These are phyloP conservation scores for Torulaspora franciscae DNA, from an alignment of 805 yeast species.

Conservation along the genomic window DNA sequence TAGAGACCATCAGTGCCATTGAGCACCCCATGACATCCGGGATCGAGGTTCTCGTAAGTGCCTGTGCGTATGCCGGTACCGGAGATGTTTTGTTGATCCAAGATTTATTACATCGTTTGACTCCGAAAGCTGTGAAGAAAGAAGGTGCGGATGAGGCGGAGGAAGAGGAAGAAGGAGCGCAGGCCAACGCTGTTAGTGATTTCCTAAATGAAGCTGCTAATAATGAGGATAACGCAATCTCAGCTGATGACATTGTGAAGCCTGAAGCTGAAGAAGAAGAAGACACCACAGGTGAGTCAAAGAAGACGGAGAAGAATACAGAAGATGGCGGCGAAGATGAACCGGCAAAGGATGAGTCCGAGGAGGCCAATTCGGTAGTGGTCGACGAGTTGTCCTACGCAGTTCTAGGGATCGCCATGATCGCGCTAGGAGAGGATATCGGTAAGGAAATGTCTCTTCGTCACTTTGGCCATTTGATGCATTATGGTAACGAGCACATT, in stretches of 20 bases:
- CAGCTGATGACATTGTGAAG: conserved; percentile 17
- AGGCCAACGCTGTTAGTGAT: conserved; percentile 29
- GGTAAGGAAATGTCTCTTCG: conserved; percentile 97
- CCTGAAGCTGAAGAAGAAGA: conserved; percentile 19
- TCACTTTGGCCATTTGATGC: conserved; percentile 96
- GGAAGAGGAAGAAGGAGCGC: conserved; percentile 44
- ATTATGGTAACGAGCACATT: conserved; percentile 87
- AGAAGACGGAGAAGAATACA: conserved; percentile 41
- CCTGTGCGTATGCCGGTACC: conserved; percentile 95
- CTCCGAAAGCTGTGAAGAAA: conserved; percentile 57
- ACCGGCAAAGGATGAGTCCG: conserved; percentile 28
- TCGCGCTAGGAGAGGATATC: conserved; percentile 96
- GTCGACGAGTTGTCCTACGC: conserved; percentile 63
- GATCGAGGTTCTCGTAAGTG: conserved; percentile 80
- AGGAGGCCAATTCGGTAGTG: conserved; percentile 28
- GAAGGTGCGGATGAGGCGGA: conserved; percentile 56
- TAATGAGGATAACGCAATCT: conserved; percentile 27
- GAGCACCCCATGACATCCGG: conserved; percentile 91
- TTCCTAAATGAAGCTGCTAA: conserved; percentile 33
- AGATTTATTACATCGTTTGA: conserved; percentile 80
- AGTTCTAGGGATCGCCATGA: conserved; percentile 87
- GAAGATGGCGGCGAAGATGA: conserved; percentile 39
- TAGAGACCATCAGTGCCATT: conserved; percentile 90
- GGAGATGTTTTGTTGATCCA: conserved; percentile 96
- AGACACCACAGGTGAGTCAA: conserved; percentile 29